phyloP scores from a whole-genome alignment of 2,329 filamentous ascomycete species.

The Stagonosporopsis vannaccii region DNA sequence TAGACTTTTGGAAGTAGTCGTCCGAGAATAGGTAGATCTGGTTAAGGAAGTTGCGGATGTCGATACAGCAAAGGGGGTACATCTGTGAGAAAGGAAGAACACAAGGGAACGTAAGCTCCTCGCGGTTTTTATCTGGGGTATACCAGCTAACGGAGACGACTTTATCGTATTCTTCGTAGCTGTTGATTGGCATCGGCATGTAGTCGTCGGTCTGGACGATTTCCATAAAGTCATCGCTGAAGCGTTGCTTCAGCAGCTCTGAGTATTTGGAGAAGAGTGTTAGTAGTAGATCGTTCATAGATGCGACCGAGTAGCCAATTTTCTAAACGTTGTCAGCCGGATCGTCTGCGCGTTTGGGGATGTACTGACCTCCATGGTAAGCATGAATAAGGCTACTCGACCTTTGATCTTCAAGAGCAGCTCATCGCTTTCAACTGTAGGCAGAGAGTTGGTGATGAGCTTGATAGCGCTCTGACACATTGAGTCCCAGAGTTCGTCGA shows the following conservation, averaged over 20 bases:
- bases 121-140: constrained; percentile 76
- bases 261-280: constrained; percentile 93
- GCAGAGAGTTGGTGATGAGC: constrained; percentile 80
- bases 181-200: constrained; percentile 98
- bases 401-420: constrained; percentile 93
- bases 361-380: constrained; percentile 86
- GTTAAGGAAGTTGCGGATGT: constrained; percentile 96
- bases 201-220: constrained; percentile 94
- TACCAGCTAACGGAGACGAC: constrained; percentile 98
- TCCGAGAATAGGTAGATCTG: constrained; percentile 98
- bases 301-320: constrained; percentile 85
- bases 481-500: constrained; percentile 98
- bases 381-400: constrained; percentile 90
- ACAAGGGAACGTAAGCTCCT: constrained; percentile 85
- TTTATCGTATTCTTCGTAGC: constrained; percentile 89
- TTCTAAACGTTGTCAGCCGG: constrained; percentile 60
- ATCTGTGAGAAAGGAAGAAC: constrained; percentile 98
- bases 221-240: constrained; percentile 96
- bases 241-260: constrained; percentile 85
- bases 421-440: constrained; percentile 85
- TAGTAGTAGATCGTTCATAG: constrained; percentile 85
- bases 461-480: constrained; percentile 90
- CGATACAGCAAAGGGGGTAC: constrained; percentile 98
- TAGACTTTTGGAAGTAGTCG: constrained; percentile 91
- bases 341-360: not conserved